A percentile compares a stretch with the other conserved stretches of the same genome.
These are phyloP conservation scores for Mycena haematopus DNA, from an alignment of 768 basidiomycete genomes.

Conservation along the genomic window DNA sequence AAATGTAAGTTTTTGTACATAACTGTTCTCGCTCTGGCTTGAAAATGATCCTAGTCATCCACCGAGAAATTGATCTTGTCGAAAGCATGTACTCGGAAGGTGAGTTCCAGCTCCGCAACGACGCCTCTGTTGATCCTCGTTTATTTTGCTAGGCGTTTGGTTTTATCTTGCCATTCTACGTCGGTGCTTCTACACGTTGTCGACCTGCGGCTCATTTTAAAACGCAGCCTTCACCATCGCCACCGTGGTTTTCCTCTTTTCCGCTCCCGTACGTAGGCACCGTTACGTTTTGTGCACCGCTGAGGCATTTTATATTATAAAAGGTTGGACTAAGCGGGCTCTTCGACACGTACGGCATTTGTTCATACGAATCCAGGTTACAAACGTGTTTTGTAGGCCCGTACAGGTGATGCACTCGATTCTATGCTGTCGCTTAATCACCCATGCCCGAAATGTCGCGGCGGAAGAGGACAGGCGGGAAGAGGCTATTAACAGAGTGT, in stretches of 20 bases:
- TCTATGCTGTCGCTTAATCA: constrained; percentile 18
- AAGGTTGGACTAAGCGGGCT: constrained; percentile 4
- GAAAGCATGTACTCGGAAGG: constrained; percentile 18
- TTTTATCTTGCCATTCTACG: constrained; percentile 24
- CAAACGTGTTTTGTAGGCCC: not conserved
- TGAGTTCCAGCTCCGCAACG: not conserved
- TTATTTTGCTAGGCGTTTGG: constrained; percentile 15
- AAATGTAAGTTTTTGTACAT: constrained; percentile 12
- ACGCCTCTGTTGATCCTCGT: not conserved
- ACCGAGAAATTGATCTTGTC: not conserved
- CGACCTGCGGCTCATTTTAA: not conserved
- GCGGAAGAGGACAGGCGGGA: constrained; percentile 18
- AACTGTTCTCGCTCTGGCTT: not conserved
- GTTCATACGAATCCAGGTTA: not conserved
- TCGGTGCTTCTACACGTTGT: not conserved
- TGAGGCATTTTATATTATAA: not conserved
- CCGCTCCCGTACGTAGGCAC: constrained; percentile 3
- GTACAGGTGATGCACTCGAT: constrained; percentile 18
- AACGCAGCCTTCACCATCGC: not conserved
- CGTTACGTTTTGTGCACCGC: not conserved
- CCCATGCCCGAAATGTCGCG: constrained; percentile 19
- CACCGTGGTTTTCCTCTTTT: constrained; percentile 1
- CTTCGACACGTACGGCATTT: not conserved
- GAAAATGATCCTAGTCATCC: not conserved
- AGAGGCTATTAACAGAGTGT: not conserved